A percentile compares a stretch with the other conserved stretches of the same genome.
Evolutionary conservation across 2,329 filamentous ascomycete species (phyloP).

Genomic region (Teratosphaeria viscida): DNA sequence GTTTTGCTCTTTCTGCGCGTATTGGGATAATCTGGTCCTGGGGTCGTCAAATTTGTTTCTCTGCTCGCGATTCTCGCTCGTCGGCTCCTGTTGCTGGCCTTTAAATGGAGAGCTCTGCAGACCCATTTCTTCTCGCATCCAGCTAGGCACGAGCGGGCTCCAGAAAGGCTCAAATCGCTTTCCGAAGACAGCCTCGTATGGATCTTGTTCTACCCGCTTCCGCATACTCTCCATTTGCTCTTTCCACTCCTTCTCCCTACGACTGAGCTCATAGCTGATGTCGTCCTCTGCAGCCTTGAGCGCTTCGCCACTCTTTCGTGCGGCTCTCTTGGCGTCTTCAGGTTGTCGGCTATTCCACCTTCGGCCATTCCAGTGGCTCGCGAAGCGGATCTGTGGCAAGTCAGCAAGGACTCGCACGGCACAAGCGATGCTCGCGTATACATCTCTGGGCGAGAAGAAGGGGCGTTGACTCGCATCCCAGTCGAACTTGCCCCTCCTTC

Average conservation of each 20-base stretch:
- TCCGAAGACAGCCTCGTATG: conserved; percentile 35
- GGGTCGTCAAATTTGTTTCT: background rate
- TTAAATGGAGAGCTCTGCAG: conserved; percentile 3
- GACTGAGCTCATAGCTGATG: conserved; percentile 17
- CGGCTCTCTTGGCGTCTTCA: conserved; percentile 9
- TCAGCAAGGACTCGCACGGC: background rate
- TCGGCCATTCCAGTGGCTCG: conserved; percentile 15
- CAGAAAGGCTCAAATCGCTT: conserved; percentile 27
- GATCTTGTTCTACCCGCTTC: conserved; percentile 29
- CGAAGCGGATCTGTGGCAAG: conserved; percentile 18
- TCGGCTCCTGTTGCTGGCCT: conserved; percentile 3
- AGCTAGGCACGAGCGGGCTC: conserved; percentile 20
- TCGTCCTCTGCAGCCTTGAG: conserved; percentile 1
- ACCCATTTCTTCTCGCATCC: conserved; percentile 22
- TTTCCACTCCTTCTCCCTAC: conserved; percentile 23
- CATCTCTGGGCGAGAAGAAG: conserved; percentile 16
- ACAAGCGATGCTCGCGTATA: background rate
- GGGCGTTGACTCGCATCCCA: conserved; percentile 18
- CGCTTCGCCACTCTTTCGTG: background rate
- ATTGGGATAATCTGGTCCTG: background rate
- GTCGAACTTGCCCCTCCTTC: conserved; percentile 21
- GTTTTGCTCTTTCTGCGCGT: background rate
- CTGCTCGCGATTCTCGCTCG: background rate
- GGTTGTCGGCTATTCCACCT: background rate
- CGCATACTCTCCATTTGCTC: conserved; percentile 24